Base-by-base conservation (phyloP, 1,139 yeast species). In the Ashbya aceris region DNA sequence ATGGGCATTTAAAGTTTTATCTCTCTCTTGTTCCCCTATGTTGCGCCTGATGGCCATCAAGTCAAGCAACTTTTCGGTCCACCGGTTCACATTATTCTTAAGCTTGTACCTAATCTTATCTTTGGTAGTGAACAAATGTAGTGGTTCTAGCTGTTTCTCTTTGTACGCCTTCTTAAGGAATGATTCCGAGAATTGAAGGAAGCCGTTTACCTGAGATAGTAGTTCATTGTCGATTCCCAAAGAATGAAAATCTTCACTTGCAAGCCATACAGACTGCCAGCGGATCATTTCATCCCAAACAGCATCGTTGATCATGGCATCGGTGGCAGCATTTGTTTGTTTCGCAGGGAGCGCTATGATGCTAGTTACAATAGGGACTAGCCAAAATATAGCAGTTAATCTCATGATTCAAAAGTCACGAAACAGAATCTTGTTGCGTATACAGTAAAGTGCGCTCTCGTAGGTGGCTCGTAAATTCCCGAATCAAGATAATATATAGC, bases 261-360 rank as follows among this genome's bases (percentile, higher is more conserved):
- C 37, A 34, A 34, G 37, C 37, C 37, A 34, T 20, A 34, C 29
- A 9, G 37, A 34, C 29, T 34, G 37, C 37, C 37, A 34, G 20
- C 29, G 11, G 4, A 34, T 17, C 37, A 34, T 34, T 14, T 34
- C 37, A 34, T 34, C 14, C 37, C 37, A 34, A 10, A 34, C 27
- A 4, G 27, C 37, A 10, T 34, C 37, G 7, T 23, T 23, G 4
- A 34, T 20, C 29, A 34, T 12, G 13, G 13, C 13, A 29, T 29
- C 31, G 11, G 31, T 11, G 6, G 13, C 31, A 29, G 31, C 6
- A 11, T 12, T 12, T 29, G 31, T 4, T 12, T 29, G 11, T 11
- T 29, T 29, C 7, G 31, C 11, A 29, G 31, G 31, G 31, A 11
- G 6, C 11, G 31, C 31, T 11, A 29, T 29, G 6, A n/a, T 11